Evolutionary conservation across 2,329 filamentous ascomycete species (phyloP).

Genomic region (Colletotrichum musae): DNA sequence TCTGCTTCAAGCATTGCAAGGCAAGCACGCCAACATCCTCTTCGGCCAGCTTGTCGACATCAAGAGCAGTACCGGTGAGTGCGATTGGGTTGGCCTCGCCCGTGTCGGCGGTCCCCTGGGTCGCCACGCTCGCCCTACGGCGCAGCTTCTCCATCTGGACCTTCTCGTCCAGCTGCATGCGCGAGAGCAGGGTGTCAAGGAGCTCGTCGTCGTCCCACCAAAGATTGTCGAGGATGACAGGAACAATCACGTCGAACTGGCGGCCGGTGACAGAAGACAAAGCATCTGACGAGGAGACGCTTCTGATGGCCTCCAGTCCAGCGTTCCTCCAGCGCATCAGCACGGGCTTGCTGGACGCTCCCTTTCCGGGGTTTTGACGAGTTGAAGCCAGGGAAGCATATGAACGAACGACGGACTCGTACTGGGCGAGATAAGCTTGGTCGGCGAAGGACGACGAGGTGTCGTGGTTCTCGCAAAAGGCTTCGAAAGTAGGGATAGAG

Average conservation of each 20-base stretch:
- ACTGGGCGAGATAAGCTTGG: slow-evolving; percentile 84
- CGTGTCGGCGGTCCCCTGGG: slow-evolving; percentile 79
- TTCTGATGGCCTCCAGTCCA: slow-evolving; percentile 84
- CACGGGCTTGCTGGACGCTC: slow-evolving; percentile 77
- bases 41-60: slow-evolving; percentile 91
- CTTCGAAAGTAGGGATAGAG: slow-evolving; percentile 87
- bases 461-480: slow-evolving; percentile 91
- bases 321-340: slow-evolving; percentile 83
- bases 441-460: slow-evolving; percentile 88
- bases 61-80: slow-evolving; percentile 84
- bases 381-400: slow-evolving; percentile 87
- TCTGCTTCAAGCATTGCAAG: slow-evolving; percentile 86
- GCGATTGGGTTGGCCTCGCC: slow-evolving; percentile 78
- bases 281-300: slow-evolving; percentile 84
- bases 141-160: slow-evolving; percentile 75
- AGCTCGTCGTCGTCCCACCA: slow-evolving; percentile 82
- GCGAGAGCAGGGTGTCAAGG: slow-evolving; percentile 76
- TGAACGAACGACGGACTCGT: slow-evolving; percentile 83
- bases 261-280: slow-evolving; percentile 81
- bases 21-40: slow-evolving; percentile 89
- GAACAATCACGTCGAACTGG: slow-evolving; percentile 84
- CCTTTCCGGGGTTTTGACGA: slow-evolving; percentile 65
- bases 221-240: slow-evolving; percentile 88
- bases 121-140: slow-evolving; percentile 84
- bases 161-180: slow-evolving; percentile 78